A percentile compares a stretch with the other conserved stretches of the same genome.
Evolutionary conservation across 2,329 filamentous ascomycete species (phyloP).

Genomic region (Sordariomycetes sp.): DNA sequence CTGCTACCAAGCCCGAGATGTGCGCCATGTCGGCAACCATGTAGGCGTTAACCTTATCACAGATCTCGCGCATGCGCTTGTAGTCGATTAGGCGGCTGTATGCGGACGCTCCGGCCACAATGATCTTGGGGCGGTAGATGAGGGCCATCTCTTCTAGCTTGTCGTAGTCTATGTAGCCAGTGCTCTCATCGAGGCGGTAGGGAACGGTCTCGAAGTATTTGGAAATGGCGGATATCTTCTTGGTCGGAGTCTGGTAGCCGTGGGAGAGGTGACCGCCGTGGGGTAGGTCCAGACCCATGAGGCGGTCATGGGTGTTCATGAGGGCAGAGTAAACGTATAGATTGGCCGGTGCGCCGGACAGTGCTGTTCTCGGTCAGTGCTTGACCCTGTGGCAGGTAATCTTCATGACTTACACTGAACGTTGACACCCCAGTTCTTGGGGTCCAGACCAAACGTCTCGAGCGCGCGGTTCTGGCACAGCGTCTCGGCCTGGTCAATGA

Average conservation of each 20-base stretch:
- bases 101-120: conserved; percentile 88
- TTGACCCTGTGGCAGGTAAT: background rate
- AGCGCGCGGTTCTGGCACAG: conserved; percentile 86
- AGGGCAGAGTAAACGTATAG: conserved; percentile 93
- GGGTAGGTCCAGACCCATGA: conserved; percentile 95
- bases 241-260: conserved; percentile 90
- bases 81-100: conserved; percentile 97
- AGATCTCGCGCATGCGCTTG: conserved; percentile 80
- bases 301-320: conserved; percentile 82
- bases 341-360: conserved; percentile 69
- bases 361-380: conserved; percentile 38
- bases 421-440: conserved; percentile 92
- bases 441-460: conserved; percentile 74
- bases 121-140: conserved; percentile 89
- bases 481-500: conserved; percentile 84
- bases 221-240: conserved; percentile 95
- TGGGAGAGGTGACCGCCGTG: conserved; percentile 95
- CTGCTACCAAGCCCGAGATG: conserved; percentile 88
- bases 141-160: conserved; percentile 79
- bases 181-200: conserved; percentile 83
- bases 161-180: conserved; percentile 91
- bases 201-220: conserved; percentile 99
- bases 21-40: conserved; percentile 95
- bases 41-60: conserved; percentile 86
- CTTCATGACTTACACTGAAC: conserved; percentile 60